Base-by-base conservation (phyloP, 495 filamentous ascomycete genomes). In the Rostrohypoxylon terebratum region DNA sequence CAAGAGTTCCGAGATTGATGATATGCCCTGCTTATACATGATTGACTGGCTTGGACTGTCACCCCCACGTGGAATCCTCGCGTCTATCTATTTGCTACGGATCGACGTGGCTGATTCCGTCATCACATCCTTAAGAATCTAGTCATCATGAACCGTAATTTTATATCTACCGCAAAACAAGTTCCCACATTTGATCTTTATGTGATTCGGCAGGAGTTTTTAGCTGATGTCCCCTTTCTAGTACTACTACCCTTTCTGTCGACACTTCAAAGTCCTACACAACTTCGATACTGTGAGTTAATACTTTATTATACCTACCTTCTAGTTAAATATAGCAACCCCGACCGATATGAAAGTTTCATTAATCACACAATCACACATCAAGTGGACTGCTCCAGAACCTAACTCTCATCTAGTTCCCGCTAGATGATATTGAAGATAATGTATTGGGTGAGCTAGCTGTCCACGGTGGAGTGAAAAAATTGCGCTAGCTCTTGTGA, bases 1-100 rank as follows among this genome's bases (percentile, higher is more conserved):
- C 53, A 66, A 36, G 40, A 48, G 10, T 28, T 20, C 62, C 18
- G 42, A 48, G 44, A 21, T 51, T 25, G 47, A 51, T 14, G 9
- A 42, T 38, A 57, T 47, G 48, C 47, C 58, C 10, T 58, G 33
- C 66, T 68, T 40, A 57, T 50, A 64, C 40, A 59, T 70, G 9
- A 65, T 33, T 72, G 33, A 50, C 48, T 58, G 33, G n/a, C 33
- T 58, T 58, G 20, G 25, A 14, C 60, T 45, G 31, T 38, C 0
- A 42, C 57, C 66, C 71, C 71, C 71, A 74, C 71, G 71, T 69
- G 71, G 71, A 69, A 74, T 59, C 0, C 40, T 66, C 50, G 48
- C 50, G 71, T 21, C 34, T 69, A 63, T 74, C 66, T 74, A 74
- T 74, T 74, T 74, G 71, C 71, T 74, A 69, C 66, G 63, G 59